Conservation (phyloP, 2,329 filamentous ascomycete genomes). For the Aureobasidium leucospermi region DNA sequence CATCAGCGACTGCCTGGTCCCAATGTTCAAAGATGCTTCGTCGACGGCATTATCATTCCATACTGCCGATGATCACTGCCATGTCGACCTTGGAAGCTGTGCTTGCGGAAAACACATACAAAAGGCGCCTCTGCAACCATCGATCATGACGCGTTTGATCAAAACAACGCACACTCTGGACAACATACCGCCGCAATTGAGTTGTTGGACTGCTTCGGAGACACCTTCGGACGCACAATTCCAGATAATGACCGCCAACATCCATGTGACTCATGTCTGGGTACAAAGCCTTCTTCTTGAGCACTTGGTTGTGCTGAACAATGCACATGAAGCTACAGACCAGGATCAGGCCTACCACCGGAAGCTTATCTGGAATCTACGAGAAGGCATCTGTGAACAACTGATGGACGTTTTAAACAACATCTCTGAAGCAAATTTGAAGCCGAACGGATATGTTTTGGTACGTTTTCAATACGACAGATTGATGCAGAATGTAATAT, state of each 20-base stretch:
- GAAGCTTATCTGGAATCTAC: not conserved
- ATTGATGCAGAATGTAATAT: not conserved
- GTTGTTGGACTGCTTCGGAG: not conserved
- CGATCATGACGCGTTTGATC: not conserved
- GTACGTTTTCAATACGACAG: not conserved
- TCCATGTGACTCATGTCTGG: not conserved
- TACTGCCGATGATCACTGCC: not conserved
- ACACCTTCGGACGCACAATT: not conserved
- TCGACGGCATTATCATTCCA: not conserved
- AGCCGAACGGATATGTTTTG: not conserved
- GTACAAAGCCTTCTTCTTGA: not conserved
- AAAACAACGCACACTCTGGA: not conserved
- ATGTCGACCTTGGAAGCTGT: not conserved
- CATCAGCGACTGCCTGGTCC: not conserved
- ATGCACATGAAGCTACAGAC: not conserved
- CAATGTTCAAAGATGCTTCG: not conserved
- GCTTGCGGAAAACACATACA: not conserved
- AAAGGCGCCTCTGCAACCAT: not conserved
- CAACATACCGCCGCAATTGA: not conserved
- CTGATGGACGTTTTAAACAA: not conserved
- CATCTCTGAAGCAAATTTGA: not conserved
- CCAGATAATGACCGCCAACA: not conserved
- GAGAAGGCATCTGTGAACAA: not conserved
- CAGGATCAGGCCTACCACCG: not conserved
- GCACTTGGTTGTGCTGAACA: not conserved